These are phyloP conservation scores for Lasiodiplodia theobromae DNA, from an alignment of 2,329 filamentous ascomycete species.

Conservation along the genomic window DNA sequence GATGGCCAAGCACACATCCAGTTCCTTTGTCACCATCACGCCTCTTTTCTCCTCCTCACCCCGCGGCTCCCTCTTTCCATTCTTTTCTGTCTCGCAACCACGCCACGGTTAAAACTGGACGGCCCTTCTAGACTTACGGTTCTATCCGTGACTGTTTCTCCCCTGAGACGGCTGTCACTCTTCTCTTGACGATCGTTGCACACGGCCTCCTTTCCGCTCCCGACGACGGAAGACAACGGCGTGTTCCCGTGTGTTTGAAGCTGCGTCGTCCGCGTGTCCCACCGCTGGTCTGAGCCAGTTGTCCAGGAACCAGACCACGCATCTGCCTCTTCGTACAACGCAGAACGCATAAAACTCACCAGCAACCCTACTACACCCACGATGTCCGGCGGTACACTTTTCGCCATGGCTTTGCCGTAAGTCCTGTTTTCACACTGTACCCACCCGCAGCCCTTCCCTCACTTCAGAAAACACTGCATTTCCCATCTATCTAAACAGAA, in stretches of 20 bases:
- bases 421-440: too few species aligned
- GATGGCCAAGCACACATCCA: constrained; percentile 1
- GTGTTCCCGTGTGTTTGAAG: too few species aligned
- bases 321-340: too few species aligned
- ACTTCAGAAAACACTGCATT: too few species aligned
- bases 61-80: neutral
- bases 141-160: neutral
- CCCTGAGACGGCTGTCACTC: neutral
- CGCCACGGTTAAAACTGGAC: neutral
- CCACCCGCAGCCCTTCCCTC: too few species aligned
- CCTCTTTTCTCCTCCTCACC: neutral
- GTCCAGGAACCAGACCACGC: too few species aligned
- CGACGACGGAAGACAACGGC: neutral
- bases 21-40: constrained; percentile 2
- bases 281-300: too few species aligned
- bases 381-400: neutral
- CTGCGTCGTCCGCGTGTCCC: too few species aligned
- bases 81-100: neutral
- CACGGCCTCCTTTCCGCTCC: neutral
- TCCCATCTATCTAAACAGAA: too few species aligned
- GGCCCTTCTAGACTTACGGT: neutral
- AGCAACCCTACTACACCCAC: neutral
- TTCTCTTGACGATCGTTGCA: neutral
- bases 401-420: constrained; percentile 8
- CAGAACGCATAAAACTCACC: neutral